Evolutionary conservation across 225 moss, liverwort and hornwort species (phyloP).

Genomic region (Pseudisothecium myosuroides): DNA sequence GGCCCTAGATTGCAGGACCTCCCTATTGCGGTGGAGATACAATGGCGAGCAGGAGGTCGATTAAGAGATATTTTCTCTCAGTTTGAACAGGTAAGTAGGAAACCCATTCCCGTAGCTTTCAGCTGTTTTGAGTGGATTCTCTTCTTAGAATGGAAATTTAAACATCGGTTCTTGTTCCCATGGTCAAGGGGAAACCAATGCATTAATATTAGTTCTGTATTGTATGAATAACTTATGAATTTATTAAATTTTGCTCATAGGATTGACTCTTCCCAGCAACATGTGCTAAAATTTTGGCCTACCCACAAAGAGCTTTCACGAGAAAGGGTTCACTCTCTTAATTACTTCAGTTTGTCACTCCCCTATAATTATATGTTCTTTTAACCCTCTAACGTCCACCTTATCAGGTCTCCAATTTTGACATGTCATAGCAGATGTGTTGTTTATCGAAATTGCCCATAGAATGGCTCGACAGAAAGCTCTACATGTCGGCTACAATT

Average conservation of each 20-base stretch:
- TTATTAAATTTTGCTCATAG: not conserved
- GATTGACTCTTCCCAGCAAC: not conserved
- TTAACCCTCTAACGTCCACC: not conserved
- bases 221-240: not conserved
- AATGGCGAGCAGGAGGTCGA: conserved; percentile 47
- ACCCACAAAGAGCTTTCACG: not conserved
- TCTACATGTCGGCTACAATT: not conserved
- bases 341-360: not conserved
- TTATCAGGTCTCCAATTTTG: not conserved
- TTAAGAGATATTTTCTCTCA: conserved; percentile 52
- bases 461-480: not conserved
- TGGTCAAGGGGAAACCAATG: not conserved
- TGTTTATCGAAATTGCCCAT: not conserved
- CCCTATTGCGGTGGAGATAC: conserved; percentile 56
- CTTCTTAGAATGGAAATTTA: not conserved
- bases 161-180: not conserved
- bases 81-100: conserved; percentile 34
- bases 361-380: not conserved
- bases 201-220: not conserved
- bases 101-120: not conserved
- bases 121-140: not conserved
- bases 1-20: conserved; percentile 47
- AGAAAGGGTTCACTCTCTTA: not conserved
- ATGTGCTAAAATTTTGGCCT: not conserved
- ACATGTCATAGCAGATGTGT: not conserved